Evolutionary conservation across 2,329 filamentous ascomycete species (phyloP).

Genomic region (Penicillium paneum): DNA sequence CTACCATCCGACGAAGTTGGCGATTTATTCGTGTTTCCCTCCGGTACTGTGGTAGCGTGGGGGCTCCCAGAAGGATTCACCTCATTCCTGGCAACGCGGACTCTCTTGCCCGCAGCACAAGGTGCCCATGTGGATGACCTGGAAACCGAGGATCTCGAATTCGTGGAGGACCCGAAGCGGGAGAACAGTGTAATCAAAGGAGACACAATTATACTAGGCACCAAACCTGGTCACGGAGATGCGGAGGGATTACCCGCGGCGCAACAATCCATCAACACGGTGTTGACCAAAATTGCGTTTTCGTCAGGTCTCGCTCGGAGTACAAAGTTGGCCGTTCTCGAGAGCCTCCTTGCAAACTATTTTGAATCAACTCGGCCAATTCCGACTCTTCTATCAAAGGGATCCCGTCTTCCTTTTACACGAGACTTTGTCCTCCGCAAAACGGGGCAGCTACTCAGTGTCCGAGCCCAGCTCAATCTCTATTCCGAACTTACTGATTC

Average conservation of each 20-base stretch:
- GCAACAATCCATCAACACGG: constrained; percentile 53
- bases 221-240: constrained; percentile 48
- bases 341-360: constrained; percentile 76
- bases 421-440: constrained; percentile 83
- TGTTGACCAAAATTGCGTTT: constrained; percentile 92
- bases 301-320: constrained; percentile 89
- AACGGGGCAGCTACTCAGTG: constrained; percentile 83
- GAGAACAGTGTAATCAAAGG: constrained; percentile 77
- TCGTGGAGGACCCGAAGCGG: constrained; percentile 68
- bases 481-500: constrained; percentile 96
- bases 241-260: constrained; percentile 22
- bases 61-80: constrained; percentile 74
- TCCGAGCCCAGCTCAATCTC: constrained; percentile 90
- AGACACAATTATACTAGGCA: constrained; percentile 86
- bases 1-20: constrained; percentile 54
- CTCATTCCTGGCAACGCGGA: constrained; percentile 64
- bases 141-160: constrained; percentile 89
- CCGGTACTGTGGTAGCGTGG: constrained; percentile 91
- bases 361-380: constrained; percentile 83
- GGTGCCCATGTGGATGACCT: constrained; percentile 67
- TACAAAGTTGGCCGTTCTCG: constrained; percentile 89
- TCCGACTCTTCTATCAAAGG: constrained; percentile 70
- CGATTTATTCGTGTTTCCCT: constrained; percentile 94
- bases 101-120: constrained; percentile 72
- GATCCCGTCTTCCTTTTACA: constrained; percentile 60